Base-by-base conservation (phyloP, 495 filamentous ascomycete genomes). In the Neurospora terricola region DNA sequence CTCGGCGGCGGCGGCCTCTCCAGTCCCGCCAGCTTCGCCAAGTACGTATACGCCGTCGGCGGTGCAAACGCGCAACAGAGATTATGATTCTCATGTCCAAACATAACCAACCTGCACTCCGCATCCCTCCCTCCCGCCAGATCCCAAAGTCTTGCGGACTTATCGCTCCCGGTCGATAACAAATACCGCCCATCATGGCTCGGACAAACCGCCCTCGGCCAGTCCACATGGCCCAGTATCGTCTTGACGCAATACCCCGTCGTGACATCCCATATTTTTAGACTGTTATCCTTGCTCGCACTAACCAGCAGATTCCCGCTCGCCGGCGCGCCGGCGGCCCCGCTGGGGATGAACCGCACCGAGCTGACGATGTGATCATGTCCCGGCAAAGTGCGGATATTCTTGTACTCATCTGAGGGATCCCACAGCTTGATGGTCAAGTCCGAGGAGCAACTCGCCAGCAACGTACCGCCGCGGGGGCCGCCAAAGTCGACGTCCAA, bases 391-490 rank as follows among this genome's bases (percentile, higher is more conserved):
- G 94, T 98, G 66, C 94, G 88, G 72, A 96, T 94, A 78, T 97
- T 96, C 76, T 96, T 95, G 83, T 97, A 97, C 68, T 95, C 92
- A 75, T 97, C 91, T n/a, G n/a, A n/a, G n/a, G 94, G 94, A 73
- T 97, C 93, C 94, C 94, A 98, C 16, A 98, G 80, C 78, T 97
- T 98, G 82, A 97, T 96, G 0, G 92, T 95, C 2, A 97, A 83
- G 77, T 97, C 94, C 72, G 90, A 91, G 21, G 88, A 91, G 81
- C 94, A 97, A 5, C 90, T 92, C 30, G 93, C 94, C 54, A 98
- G 86, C 27, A 98, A 85, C 9, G 90, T 93, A 10, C 90, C 90
- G 40, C 92, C 92, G 75, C 91, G 86, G 1, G 92, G 93, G 0
- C 94, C 94, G 37, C 94, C 94, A 82, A 91, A 97, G 76, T 97